Evolutionary conservation across 257 asterid genomes (phyloP).

Genomic region (Nyctanthes arbortristis): DNA sequence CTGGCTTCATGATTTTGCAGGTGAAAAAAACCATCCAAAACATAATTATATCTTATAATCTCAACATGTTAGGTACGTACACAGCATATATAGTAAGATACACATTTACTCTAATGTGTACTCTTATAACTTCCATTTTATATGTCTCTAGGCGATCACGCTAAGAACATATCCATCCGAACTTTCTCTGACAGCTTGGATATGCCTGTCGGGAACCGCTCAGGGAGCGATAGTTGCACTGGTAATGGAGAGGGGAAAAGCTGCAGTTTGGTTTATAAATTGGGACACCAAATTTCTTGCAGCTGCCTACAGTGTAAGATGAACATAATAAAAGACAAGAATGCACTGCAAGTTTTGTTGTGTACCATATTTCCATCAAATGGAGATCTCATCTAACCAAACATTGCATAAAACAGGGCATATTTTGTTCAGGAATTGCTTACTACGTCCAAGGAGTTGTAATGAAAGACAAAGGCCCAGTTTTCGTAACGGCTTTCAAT

Average conservation of each 20-base stretch:
- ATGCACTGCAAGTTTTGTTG: neutral
- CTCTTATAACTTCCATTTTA: too few relatives aligned
- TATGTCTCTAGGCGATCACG: conserved; percentile 57
- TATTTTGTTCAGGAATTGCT: conserved; percentile 54
- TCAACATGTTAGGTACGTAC: too few relatives aligned
- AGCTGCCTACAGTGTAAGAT: conserved; percentile 53
- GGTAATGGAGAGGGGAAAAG: conserved; percentile 65
- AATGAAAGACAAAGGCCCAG: conserved; percentile 54
- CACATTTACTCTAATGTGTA: too few relatives aligned
- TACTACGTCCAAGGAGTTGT: conserved; percentile 55
- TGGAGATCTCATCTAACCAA: too few relatives aligned
- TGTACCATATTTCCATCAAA: neutral
- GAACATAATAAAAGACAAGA: neutral
- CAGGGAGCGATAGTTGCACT: conserved; percentile 66
- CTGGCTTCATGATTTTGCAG: conserved; percentile 83
- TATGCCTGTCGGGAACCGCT: conserved; percentile 76
- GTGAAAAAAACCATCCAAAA: conserved; percentile 31
- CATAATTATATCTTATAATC: too few relatives aligned
- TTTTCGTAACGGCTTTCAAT: conserved; percentile 51
- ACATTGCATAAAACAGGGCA: conserved; percentile 56
- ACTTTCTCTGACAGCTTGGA: conserved; percentile 89
- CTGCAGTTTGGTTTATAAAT: conserved; percentile 51
- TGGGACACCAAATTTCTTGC: conserved; percentile 53
- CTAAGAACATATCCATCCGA: conserved; percentile 69
- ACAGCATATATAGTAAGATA: too few relatives aligned